phyloP scores from a whole-genome alignment of 768 basidiomycete species.

The Trametopsis cervina region DNA sequence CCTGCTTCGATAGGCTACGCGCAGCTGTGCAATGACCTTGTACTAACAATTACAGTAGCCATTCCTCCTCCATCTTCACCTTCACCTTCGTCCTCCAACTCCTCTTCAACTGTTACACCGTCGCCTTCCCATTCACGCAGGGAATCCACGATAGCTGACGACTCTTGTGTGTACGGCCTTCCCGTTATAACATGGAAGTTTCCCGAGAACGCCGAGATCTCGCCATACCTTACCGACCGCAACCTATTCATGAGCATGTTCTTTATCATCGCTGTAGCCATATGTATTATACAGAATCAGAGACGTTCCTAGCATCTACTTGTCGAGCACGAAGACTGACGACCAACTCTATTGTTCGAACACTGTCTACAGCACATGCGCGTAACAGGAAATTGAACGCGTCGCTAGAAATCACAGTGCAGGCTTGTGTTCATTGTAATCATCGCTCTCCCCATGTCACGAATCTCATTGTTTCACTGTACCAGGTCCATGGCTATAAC shows the following conservation, averaged over 20 bases:
- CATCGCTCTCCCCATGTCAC: too few species aligned
- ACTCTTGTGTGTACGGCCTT: background rate
- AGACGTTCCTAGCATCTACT: background rate
- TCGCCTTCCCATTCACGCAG: background rate
- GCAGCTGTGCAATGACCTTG: background rate
- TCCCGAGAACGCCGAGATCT: background rate
- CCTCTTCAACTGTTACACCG: background rate
- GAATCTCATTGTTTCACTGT: too few species aligned
- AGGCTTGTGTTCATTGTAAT: too few species aligned
- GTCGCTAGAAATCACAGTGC: background rate
- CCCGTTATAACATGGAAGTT: background rate
- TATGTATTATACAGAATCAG: constrained; percentile 1
- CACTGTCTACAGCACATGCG: too few species aligned
- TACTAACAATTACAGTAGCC: background rate
- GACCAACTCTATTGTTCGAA: background rate
- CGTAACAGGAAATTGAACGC: too few species aligned
- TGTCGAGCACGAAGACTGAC: background rate
- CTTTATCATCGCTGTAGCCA: constrained; percentile 1
- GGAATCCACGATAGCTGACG: background rate
- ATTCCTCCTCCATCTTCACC: background rate
- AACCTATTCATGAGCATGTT: background rate
- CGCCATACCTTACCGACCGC: background rate
- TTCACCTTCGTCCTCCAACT: background rate
- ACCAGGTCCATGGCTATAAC: too few species aligned
- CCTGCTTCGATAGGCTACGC: background rate